A percentile compares a stretch with the other conserved stretches of the same genome.
Evolutionary conservation across 306 rosid genomes (phyloP).

Genomic region (Prunus mongolica): DNA sequence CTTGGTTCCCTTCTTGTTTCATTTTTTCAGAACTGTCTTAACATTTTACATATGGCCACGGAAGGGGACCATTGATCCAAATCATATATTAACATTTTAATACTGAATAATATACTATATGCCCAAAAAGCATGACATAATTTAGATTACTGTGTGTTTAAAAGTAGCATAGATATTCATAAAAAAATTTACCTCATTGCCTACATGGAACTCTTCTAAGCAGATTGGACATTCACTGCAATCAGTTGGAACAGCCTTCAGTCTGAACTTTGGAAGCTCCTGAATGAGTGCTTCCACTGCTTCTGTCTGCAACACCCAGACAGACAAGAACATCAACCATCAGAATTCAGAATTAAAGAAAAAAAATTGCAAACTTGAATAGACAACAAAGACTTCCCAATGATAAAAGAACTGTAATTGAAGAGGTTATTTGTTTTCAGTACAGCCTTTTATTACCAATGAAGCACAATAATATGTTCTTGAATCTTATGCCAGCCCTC

Average conservation of each 20-base stretch:
- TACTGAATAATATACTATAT: background rate
- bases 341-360: slow-evolving; percentile 17
- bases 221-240: slow-evolving; percentile 98
- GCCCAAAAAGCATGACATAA: background rate
- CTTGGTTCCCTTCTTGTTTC: background rate
- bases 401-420: background rate
- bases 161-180: background rate
- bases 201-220: slow-evolving; percentile 87
- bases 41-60: background rate
- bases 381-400: background rate
- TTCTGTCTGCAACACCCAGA: slow-evolving; percentile 71
- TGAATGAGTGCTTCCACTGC: slow-evolving; percentile 99
- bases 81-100: background rate
- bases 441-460: background rate
- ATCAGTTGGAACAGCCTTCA: slow-evolving; percentile 98
- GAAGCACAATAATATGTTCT: background rate
- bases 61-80: background rate
- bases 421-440: background rate
- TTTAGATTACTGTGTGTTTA: background rate
- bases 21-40: background rate
- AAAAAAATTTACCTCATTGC: slow-evolving; percentile 71
- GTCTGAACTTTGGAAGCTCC: slow-evolving; percentile 94
- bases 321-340: slow-evolving; percentile 25
- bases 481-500: slow-evolving; percentile 6
- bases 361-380: background rate